Percentiles rank a stretch among this genome's conserved stretches.
These are phyloP conservation scores for Clonostachys rhizophaga DNA, from an alignment of 2,329 filamentous ascomycete genomes.

Conservation along the genomic window DNA sequence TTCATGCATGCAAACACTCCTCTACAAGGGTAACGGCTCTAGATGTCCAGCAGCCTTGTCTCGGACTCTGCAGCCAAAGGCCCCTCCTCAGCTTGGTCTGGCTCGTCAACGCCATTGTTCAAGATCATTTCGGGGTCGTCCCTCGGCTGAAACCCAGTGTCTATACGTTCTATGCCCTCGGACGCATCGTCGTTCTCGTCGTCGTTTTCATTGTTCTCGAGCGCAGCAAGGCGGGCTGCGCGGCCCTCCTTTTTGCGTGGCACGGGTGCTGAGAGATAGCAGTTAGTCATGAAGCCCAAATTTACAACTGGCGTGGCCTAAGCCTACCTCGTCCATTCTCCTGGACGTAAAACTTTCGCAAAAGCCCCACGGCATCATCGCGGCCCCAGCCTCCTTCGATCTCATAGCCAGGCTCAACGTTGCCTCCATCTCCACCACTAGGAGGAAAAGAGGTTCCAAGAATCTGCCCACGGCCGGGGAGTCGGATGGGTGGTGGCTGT, in stretches of 20 bases:
- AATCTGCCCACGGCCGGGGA: constrained; percentile 26
- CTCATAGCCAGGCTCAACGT: constrained; percentile 73
- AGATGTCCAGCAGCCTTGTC: too few relatives aligned
- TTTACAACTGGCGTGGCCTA: constrained; percentile 3
- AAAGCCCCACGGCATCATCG: constrained; percentile 87
- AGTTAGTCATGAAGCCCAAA: too few relatives aligned
- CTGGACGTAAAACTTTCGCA: constrained; percentile 94
- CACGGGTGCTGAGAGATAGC: constrained; percentile 32
- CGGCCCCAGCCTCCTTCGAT: constrained; percentile 84
- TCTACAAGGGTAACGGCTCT: too few relatives aligned
- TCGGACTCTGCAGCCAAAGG: too few relatives aligned
- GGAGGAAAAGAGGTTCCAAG: constrained; percentile 28
- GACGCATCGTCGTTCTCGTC: background rate
- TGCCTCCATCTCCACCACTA: constrained; percentile 52
- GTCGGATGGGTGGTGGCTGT: constrained; percentile 25
- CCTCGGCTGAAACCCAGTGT: too few relatives aligned
- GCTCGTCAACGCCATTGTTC: too few relatives aligned
- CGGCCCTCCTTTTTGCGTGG: constrained; percentile 51
- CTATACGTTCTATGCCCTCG: background rate
- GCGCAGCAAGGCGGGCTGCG: constrained; percentile 45
- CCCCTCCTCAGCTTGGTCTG: too few relatives aligned
- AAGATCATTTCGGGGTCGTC: too few relatives aligned
- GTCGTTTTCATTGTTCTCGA: constrained; percentile 36
- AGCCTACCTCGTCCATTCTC: constrained; percentile 84
- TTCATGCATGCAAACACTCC: too few relatives aligned